Base-by-base conservation (phyloP, 2,329 filamentous ascomycete genomes). In the Coniochaeta sp. region DNA sequence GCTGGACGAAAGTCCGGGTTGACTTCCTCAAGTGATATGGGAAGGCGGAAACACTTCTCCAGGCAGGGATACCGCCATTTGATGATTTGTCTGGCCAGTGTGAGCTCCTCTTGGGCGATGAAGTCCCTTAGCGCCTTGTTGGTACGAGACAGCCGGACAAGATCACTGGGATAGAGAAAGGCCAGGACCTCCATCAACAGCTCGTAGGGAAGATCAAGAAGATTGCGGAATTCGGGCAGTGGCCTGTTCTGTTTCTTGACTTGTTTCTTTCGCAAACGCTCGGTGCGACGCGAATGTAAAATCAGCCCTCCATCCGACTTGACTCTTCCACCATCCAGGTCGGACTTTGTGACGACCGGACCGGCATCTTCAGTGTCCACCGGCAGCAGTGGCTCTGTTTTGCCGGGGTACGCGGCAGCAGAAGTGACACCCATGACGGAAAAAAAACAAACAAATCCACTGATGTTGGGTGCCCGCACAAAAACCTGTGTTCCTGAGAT, bases 21-120 rank as follows among this genome's bases (percentile, higher is more conserved):
- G 16, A 81, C 65, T 2, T 75, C 62, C 10, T 70, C 62, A 19
- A 84, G 71, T 4, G 77, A 70, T 0, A 77, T 72, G 0, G 84
- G 84, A 1, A 78, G 73, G 1, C 74, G 77, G 57, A 86, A 80
- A 69, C 81, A 83, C 64, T 77, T 74, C 24, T 72, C 70, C 5
- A 86, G 74, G 59, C 79, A 75, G 24, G 71, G 65, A 65, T 86
- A 87, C 32, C 83, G 79, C 50, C 71, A 68, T 0, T 61, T 60
- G 36, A 80, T 74, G 58, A 86, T 75, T 32, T 69, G 66, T 28
- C 70, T 68, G 8, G 76, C 75, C 42, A 86, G 72, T n/a, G 70
- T 63, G 6, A 64, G 54, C 55, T 80, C 76, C 30, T 85, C 73
- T 1, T 72, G 64, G 3, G 65, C 32, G 58, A 86, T 75, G 67